Evolutionary conservation across 345 rosid genomes (phyloP), one percentile per base, ranked within the genome.

Genomic region (Corchorus olitorius): DNA sequence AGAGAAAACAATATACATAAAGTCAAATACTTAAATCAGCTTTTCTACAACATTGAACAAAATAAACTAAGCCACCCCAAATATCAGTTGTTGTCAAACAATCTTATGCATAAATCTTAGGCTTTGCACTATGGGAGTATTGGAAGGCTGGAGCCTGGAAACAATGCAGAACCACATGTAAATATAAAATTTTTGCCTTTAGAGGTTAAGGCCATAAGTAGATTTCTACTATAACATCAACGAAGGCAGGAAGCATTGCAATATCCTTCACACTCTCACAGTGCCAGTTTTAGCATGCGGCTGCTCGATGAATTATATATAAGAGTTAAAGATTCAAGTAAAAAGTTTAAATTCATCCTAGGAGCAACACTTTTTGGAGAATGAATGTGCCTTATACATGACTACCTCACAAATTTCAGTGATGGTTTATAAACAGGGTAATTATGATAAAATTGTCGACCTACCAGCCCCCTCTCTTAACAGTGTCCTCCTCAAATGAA

Each of bases 381-480:
- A 27, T 68, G 59, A 8, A 33, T 12, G 35, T 19, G 41, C n/a
- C 15, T 49, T 50, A 50, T 33, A 45, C 45, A 16, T 16, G 60
- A 50, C 22, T 34, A 48, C 34, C 45, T 43, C 8, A 43, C 6
- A 43, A 60, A 33, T 35, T 6, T 17, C 48, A 12, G 56, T 16
- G 27, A 5, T 49, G 35, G 19, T 48, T 48, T 17, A 49, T 43
- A 34, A 20, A 41, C 33, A 72, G 54, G 52, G 27, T 27, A 27
- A 27, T 27, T 27, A 27, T 62, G 13, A 46, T 33, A n/a, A 48
- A 49, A 65, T 49, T 76, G 68, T 76, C 1, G 41, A 81, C 90
- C 2, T 89, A 92, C 98, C 99, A 96, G 84, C 99, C 98, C 6
- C 98, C 99, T 84, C 87, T 87, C 68, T 83, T 78, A 5, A 89